These are phyloP conservation scores for Rosa hybrid DNA, from an alignment of 331 rosid genomes.

Conservation along the genomic window DNA sequence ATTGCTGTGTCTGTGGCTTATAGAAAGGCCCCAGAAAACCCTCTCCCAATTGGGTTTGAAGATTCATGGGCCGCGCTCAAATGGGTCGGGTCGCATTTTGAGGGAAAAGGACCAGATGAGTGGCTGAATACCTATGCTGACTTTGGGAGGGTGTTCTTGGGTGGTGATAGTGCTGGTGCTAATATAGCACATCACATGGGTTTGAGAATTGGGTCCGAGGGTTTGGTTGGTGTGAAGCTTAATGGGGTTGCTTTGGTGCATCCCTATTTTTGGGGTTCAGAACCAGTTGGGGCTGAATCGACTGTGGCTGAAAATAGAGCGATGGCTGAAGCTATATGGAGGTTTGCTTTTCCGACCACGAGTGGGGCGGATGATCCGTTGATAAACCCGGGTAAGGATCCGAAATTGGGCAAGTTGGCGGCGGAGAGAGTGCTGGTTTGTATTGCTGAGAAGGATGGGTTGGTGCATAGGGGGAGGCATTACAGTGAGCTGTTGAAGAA, in stretches of 20 bases:
- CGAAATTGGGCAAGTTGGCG: slow-evolving; percentile 30
- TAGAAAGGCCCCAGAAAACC: slow-evolving; percentile 42
- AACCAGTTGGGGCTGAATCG: slow-evolving; percentile 28
- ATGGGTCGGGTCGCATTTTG: slow-evolving; percentile 40
- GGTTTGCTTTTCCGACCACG: slow-evolving; percentile 30
- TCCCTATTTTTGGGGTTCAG: slow-evolving; percentile 46
- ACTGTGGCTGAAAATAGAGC: slow-evolving; percentile 7
- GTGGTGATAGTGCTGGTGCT: slow-evolving; percentile 45
- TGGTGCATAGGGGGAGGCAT: slow-evolving; percentile 40
- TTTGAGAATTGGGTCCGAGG: slow-evolving; percentile 26
- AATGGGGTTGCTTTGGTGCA: slow-evolving; percentile 34
- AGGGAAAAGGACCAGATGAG: slow-evolving; percentile 32
- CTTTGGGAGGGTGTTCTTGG: slow-evolving; percentile 26
- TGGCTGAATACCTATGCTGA: slow-evolving; percentile 30
- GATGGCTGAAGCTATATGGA: slow-evolving; percentile 34
- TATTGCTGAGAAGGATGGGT: slow-evolving; percentile 43
- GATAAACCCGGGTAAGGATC: slow-evolving; percentile 41
- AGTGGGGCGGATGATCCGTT: slow-evolving; percentile 40
- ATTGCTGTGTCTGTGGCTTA: slow-evolving; percentile 41
- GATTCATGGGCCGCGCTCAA: slow-evolving; percentile 43
- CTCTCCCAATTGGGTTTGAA: slow-evolving; percentile 24
- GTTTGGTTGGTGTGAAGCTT: slow-evolving; percentile 22
- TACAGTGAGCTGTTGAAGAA: slow-evolving; percentile 38
- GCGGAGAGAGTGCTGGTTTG: slow-evolving; percentile 35
- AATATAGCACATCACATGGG: slow-evolving; percentile 35